phyloP scores from a whole-genome alignment of 2,329 filamentous ascomycete species.

The Colletotrichum coccodes region DNA sequence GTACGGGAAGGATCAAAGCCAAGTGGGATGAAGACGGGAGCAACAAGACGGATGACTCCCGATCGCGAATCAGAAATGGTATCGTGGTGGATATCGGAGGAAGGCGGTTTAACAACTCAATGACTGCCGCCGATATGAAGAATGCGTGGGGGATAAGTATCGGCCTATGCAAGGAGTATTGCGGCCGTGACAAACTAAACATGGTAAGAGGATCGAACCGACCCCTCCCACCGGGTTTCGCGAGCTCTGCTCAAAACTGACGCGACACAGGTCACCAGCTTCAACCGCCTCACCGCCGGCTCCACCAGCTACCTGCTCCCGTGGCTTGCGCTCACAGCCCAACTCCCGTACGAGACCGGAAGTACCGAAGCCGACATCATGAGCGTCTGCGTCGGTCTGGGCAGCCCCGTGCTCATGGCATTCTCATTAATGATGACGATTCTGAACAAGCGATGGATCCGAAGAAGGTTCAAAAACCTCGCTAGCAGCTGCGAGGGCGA shows the following conservation, averaged over 20 bases:
- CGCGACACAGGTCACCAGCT: conserved; percentile 5
- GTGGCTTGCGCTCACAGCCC: conserved; percentile 36
- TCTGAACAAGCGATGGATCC: conserved; percentile 34
- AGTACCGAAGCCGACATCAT: conserved; percentile 30
- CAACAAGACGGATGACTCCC: neutral
- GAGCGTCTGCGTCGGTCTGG: conserved; percentile 35
- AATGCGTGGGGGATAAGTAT: neutral
- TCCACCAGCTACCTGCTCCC: conserved; percentile 35
- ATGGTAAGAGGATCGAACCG: neutral
- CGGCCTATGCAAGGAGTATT: neutral
- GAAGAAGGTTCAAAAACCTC: conserved; percentile 25
- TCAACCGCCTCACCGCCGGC: conserved; percentile 31
- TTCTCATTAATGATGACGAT: conserved; percentile 36
- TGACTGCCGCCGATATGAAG: neutral
- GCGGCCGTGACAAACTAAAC: neutral
- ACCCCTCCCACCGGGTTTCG: too few relatives aligned
- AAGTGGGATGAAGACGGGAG: neutral
- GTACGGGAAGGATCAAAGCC: neutral
- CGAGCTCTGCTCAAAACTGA: too few relatives aligned
- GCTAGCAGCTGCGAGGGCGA: neutral
- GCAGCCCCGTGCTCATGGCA: conserved; percentile 36
- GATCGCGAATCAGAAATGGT: neutral
- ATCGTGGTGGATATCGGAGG: neutral
- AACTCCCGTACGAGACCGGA: conserved; percentile 36
- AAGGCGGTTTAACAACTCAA: neutral